phyloP scores from a whole-genome alignment of 164 flowering plant genomes.

The Macadamia tetraphylla region DNA sequence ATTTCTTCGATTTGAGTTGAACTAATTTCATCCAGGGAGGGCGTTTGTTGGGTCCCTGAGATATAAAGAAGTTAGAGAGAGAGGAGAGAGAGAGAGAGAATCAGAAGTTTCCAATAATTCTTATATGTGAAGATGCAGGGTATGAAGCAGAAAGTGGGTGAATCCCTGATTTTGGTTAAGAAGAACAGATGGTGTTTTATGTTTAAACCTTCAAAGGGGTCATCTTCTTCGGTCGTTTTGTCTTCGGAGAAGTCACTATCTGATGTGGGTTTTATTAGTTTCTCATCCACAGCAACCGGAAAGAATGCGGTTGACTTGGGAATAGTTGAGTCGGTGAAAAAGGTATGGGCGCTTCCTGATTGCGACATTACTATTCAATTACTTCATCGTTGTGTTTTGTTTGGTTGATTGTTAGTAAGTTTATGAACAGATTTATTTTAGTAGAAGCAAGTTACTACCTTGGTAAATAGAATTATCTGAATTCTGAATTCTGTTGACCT shows the following conservation, averaged over 20 bases:
- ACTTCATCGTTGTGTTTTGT: neutral
- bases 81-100: too few relatives aligned
- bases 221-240: neutral
- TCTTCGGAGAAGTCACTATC: neutral
- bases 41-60: too few relatives aligned
- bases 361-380: neutral
- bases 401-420: neutral
- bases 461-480: too few relatives aligned
- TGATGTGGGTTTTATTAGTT: neutral
- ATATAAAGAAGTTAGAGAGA: too few relatives aligned
- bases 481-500: too few relatives aligned
- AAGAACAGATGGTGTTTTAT: neutral
- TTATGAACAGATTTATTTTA: too few relatives aligned
- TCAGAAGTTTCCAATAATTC: neutral
- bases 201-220: neutral
- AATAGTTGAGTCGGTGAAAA: neutral
- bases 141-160: constrained; percentile 1
- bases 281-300: neutral
- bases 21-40: too few relatives aligned
- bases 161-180: constrained; percentile 4
- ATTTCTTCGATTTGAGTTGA: too few relatives aligned
- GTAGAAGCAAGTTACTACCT: too few relatives aligned
- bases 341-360: neutral
- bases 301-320: neutral
- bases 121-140: constrained; percentile 14